Percentiles rank a stretch among this genome's conserved stretches.
Evolutionary conservation across 2,329 filamentous ascomycete genomes (phyloP).

Genomic region (Ophiocordyceps robertsii): DNA sequence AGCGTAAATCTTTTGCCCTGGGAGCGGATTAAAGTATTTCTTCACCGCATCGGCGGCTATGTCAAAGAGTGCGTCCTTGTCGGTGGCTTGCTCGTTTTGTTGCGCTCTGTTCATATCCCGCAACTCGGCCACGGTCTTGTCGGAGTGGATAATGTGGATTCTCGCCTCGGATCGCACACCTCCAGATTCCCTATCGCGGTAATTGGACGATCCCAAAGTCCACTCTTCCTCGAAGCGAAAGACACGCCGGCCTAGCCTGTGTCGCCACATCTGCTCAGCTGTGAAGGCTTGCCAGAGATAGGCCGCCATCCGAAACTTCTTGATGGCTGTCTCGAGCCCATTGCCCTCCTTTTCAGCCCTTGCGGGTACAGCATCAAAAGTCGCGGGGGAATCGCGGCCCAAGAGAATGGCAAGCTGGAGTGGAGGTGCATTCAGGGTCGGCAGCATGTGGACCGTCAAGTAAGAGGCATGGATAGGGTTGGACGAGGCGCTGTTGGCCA

Average conservation of each 20-base stretch:
- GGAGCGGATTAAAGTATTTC: conserved; percentile 58
- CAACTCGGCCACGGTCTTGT: conserved; percentile 77
- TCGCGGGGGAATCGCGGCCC: conserved; percentile 75
- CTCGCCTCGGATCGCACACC: conserved; percentile 83
- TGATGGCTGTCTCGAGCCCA: conserved; percentile 62
- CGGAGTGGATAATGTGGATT: conserved; percentile 69
- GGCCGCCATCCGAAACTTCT: conserved; percentile 87
- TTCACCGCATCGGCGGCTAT: conserved; percentile 69
- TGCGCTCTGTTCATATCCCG: conserved; percentile 66
- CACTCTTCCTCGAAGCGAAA: conserved; percentile 95
- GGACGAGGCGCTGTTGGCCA: conserved; percentile 53
- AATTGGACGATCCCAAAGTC: conserved; percentile 69
- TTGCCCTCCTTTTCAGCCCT: conserved; percentile 71
- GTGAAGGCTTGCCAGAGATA: conserved; percentile 98
- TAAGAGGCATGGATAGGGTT: conserved; percentile 66
- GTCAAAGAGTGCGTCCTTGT: conserved; percentile 59
- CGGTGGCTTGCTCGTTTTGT: conserved; percentile 56
- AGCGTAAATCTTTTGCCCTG: conserved; percentile 77
- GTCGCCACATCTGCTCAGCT: conserved; percentile 87
- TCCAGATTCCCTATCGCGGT: conserved; percentile 55
- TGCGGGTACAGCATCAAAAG: conserved; percentile 70
- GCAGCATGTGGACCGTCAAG: conserved; percentile 76
- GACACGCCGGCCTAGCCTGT: conserved; percentile 70
- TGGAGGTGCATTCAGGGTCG: conserved; percentile 64
- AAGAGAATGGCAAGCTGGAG: conserved; percentile 81